phyloP scores from a whole-genome alignment of 2,329 filamentous ascomycete genomes.

The Raffaelea ambrosiae region DNA sequence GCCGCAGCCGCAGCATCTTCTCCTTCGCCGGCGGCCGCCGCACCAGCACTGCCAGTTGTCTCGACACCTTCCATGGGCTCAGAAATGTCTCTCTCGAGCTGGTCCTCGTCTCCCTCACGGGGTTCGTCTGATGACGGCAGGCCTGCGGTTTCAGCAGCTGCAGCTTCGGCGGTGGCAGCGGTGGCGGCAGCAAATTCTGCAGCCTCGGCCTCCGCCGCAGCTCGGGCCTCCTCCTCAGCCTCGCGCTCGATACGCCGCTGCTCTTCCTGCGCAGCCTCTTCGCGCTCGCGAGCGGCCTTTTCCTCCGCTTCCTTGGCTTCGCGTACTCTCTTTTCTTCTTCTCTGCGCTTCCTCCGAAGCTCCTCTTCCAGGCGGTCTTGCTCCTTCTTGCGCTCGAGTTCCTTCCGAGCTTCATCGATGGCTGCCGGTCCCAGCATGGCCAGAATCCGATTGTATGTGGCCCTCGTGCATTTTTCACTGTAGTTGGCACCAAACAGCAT shows the following conservation, averaged over 20 bases:
- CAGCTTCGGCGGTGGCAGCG: slow-evolving; percentile 22
- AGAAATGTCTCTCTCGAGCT: slow-evolving; percentile 18
- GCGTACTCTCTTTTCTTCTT: slow-evolving; percentile 62
- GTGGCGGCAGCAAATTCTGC: slow-evolving; percentile 33
- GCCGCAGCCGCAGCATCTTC: not conserved
- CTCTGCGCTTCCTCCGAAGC: slow-evolving; percentile 55
- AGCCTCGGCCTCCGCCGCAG: slow-evolving; percentile 41
- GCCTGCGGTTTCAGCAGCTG: slow-evolving; percentile 24
- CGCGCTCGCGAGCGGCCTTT: slow-evolving; percentile 29
- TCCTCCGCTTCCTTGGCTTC: slow-evolving; percentile 67
- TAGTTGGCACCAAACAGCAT: slow-evolving; percentile 69
- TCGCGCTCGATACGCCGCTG: too few relatives aligned
- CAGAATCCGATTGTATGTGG: slow-evolving; percentile 58
- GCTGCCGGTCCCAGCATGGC: slow-evolving; percentile 73
- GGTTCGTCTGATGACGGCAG: too few relatives aligned
- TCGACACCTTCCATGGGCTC: slow-evolving; percentile 48
- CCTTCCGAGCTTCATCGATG: slow-evolving; percentile 68
- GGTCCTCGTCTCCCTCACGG: slow-evolving; percentile 24
- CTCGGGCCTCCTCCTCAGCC: slow-evolving; percentile 46
- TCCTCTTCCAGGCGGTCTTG: slow-evolving; percentile 60
- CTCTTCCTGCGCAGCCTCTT: slow-evolving; percentile 43
- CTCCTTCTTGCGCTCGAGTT: slow-evolving; percentile 50
- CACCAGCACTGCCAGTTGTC: not conserved
- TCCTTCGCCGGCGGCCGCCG: not conserved
- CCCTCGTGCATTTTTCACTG: slow-evolving; percentile 58